phyloP scores from a whole-genome alignment of 2,329 filamentous ascomycete genomes.

The Coniochaeta prunicola region DNA sequence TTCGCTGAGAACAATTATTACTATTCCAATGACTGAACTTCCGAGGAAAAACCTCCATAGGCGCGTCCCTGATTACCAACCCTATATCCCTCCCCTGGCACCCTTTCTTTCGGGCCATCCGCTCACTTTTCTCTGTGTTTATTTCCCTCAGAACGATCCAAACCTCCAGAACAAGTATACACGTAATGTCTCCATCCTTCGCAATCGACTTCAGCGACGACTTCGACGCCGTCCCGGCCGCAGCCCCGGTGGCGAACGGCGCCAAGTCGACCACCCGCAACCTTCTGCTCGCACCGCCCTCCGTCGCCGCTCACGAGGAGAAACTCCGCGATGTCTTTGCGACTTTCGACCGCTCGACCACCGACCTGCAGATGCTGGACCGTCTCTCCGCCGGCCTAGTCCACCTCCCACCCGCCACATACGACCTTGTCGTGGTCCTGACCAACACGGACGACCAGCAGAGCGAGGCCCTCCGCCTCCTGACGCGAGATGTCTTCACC shows the following conservation, averaged over 20 bases:
- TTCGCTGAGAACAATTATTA: not conserved
- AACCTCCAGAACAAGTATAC: not conserved
- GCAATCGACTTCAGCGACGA: conserved; percentile 3
- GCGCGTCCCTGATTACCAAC: conserved; percentile 1
- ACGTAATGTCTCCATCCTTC: not conserved
- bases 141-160: too few relatives aligned
- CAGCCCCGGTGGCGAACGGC: conserved; percentile 1
- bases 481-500: conserved; percentile 59
- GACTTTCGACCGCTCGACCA: conserved; percentile 64
- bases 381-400: conserved; percentile 78
- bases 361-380: conserved; percentile 97
- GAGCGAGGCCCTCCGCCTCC: conserved; percentile 54
- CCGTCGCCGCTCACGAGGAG: conserved; percentile 77
- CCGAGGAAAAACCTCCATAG: not conserved
- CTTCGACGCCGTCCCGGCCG: not conserved
- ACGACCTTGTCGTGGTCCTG: conserved; percentile 79
- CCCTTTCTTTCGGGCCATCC: not conserved
- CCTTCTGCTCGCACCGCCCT: conserved; percentile 69
- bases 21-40: not conserved
- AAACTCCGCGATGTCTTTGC: conserved; percentile 65
- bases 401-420: conserved; percentile 65
- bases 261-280: conserved; percentile 6
- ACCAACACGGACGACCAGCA: conserved; percentile 64
- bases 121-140: not conserved
- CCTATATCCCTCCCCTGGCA: not conserved